Evolutionary conservation across 2,329 filamentous ascomycete genomes (phyloP).

Genomic region (Aspergillus sp.): DNA sequence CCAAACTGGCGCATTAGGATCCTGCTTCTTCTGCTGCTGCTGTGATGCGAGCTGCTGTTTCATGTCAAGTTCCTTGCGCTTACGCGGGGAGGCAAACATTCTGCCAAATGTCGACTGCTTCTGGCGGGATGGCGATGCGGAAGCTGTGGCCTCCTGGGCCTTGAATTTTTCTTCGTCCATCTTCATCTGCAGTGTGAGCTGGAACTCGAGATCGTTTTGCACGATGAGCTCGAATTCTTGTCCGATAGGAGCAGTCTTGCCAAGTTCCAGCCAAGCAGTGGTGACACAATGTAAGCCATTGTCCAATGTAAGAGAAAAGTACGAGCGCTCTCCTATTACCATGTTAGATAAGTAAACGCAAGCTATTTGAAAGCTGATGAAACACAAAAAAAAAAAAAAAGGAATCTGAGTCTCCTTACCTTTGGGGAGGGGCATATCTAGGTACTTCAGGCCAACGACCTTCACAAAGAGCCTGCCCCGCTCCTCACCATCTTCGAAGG

Average conservation of each 20-base stretch:
- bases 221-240: slow-evolving; percentile 98
- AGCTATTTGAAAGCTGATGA: neutral
- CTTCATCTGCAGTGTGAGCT: slow-evolving; percentile 94
- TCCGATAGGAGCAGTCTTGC: slow-evolving; percentile 87
- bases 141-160: slow-evolving; percentile 38
- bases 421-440: slow-evolving; percentile 85
- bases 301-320: slow-evolving; percentile 96
- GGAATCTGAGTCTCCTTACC: slow-evolving; percentile 56
- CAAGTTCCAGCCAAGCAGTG: slow-evolving; percentile 90
- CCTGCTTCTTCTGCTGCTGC: slow-evolving; percentile 69
- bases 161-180: slow-evolving; percentile 74
- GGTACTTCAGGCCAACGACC: slow-evolving; percentile 95
- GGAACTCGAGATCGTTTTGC: slow-evolving; percentile 96
- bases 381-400: neutral
- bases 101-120: slow-evolving; percentile 90
- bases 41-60: slow-evolving; percentile 82
- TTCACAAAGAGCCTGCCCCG: slow-evolving; percentile 93
- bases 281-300: slow-evolving; percentile 98
- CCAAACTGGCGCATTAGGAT: slow-evolving; percentile 61
- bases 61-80: slow-evolving; percentile 90
- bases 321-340: slow-evolving; percentile 73
- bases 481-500: slow-evolving; percentile 76
- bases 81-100: slow-evolving; percentile 91
- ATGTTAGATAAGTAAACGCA: neutral
- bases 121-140: slow-evolving; percentile 61